A percentile compares a stretch with the other conserved stretches of the same genome.
phyloP scores from a whole-genome alignment of 2,329 filamentous ascomycete species.

The Lecanicillium sp. region DNA sequence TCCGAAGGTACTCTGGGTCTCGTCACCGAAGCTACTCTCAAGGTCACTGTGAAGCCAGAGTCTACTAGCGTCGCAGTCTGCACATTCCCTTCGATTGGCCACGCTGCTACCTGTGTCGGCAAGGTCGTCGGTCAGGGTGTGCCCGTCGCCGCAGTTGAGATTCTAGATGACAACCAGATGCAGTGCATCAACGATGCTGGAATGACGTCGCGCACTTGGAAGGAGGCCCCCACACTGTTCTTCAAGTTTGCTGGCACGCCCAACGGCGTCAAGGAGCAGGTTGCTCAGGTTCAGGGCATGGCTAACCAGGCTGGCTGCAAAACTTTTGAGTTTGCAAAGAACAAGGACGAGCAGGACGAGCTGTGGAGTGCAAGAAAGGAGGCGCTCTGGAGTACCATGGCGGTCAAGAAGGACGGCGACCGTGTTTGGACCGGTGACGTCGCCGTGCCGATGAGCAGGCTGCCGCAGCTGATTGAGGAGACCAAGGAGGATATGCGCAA shows the following conservation, averaged over 20 bases:
- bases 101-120: constrained; percentile 71
- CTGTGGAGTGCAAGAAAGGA: constrained; percentile 81
- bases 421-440: constrained; percentile 82
- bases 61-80: constrained; percentile 74
- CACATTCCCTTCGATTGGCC: constrained; percentile 48
- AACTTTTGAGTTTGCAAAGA: constrained; percentile 70
- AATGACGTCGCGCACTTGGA: constrained; percentile 58
- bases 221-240: constrained; percentile 67
- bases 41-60: constrained; percentile 73
- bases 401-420: constrained; percentile 55
- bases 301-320: constrained; percentile 54
- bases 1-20: constrained; percentile 87
- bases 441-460: constrained; percentile 67
- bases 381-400: constrained; percentile 73
- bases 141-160: constrained; percentile 84
- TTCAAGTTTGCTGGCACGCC: constrained; percentile 76
- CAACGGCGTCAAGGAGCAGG: constrained; percentile 67
- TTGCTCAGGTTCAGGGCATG: constrained; percentile 56
- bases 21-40: constrained; percentile 84
- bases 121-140: constrained; percentile 73
- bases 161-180: constrained; percentile 90
- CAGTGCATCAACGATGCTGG: constrained; percentile 57
- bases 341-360: constrained; percentile 60
- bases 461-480: constrained; percentile 70
- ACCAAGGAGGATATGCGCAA: constrained; percentile 42